These are phyloP conservation scores for Cylindrotheca closterium DNA, from an alignment of 108 stramenopile species.

Conservation along the genomic window DNA sequence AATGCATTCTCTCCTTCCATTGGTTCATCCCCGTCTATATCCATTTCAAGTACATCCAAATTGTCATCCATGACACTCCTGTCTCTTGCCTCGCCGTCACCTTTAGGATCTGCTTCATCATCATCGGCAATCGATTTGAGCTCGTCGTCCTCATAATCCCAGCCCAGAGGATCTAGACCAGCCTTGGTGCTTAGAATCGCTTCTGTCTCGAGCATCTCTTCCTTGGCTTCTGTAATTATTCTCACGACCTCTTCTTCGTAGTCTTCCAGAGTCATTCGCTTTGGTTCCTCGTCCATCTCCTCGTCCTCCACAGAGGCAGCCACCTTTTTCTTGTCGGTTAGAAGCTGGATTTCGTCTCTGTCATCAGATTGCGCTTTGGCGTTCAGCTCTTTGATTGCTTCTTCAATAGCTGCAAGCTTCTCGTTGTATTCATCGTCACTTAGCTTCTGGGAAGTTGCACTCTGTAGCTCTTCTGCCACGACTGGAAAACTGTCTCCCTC, in stretches of 20 bases:
- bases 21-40: neutral
- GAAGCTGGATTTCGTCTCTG: neutral
- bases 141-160: slow-evolving; percentile 27
- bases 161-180: slow-evolving; percentile 49
- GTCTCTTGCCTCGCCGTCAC: no score
- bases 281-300: slow-evolving; percentile 1
- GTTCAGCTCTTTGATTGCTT: slow-evolving; percentile 29
- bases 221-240: slow-evolving; percentile 51
- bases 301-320: neutral
- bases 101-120: no score
- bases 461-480: neutral
- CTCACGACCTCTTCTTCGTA: slow-evolving; percentile 66
- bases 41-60: slow-evolving; percentile 8
- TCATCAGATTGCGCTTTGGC: neutral
- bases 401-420: slow-evolving; percentile 60
- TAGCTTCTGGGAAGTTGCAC: neutral
- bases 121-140: slow-evolving; percentile 19
- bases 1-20: neutral
- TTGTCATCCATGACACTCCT: no score
- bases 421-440: slow-evolving; percentile 18
- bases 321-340: neutral
- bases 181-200: slow-evolving; percentile 82
- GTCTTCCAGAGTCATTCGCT: slow-evolving; percentile 46
- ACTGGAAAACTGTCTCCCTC: neutral
- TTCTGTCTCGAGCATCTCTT: slow-evolving; percentile 77